Evolutionary conservation across 192 early-diverging fungal species (phyloP).

Genomic region (Coemansia sp.): DNA sequence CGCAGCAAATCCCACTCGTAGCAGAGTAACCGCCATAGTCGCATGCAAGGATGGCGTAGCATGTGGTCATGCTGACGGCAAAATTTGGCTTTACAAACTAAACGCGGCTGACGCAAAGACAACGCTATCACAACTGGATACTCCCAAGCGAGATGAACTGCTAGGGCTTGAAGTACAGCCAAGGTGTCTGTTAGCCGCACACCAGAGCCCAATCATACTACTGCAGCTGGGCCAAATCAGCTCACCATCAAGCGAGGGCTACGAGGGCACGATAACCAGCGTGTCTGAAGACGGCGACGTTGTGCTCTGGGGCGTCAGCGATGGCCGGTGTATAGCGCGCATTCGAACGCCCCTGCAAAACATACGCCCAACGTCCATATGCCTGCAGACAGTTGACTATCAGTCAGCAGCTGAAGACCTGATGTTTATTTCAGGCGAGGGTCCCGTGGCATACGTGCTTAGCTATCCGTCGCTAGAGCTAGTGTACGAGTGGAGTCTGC

Average conservation of each 20-base stretch:
- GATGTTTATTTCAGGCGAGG: slow-evolving; percentile 50
- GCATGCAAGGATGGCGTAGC: slow-evolving; percentile 37
- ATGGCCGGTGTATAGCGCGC: slow-evolving; percentile 51
- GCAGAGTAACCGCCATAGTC: slow-evolving; percentile 33
- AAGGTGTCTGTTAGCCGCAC: slow-evolving; percentile 35
- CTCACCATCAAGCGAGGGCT: slow-evolving; percentile 34
- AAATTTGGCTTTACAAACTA: slow-evolving; percentile 51
- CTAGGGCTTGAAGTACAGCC: slow-evolving; percentile 23
- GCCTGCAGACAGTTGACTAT: slow-evolving; percentile 42
- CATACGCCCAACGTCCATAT: slow-evolving; percentile 33
- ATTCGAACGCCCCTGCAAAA: slow-evolving; percentile 28
- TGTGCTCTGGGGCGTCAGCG: slow-evolving; percentile 39
- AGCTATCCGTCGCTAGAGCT: slow-evolving; percentile 51
- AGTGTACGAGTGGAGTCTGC: slow-evolving; percentile 45
- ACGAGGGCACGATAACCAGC: slow-evolving; percentile 42
- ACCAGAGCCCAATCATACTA: slow-evolving; percentile 31
- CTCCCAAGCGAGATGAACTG: slow-evolving; percentile 1
- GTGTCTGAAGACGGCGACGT: slow-evolving; percentile 46
- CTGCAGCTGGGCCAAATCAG: slow-evolving; percentile 34
- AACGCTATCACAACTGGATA: not conserved
- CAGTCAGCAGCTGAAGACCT: slow-evolving; percentile 48
- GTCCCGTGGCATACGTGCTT: slow-evolving; percentile 27
- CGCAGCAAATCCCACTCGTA: slow-evolving; percentile 36
- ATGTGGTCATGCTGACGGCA: slow-evolving; percentile 47
- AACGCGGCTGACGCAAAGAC: not conserved